Evolutionary conservation across 2,329 filamentous ascomycete genomes (phyloP).

Genomic region (Macroventuria anomochaeta): DNA sequence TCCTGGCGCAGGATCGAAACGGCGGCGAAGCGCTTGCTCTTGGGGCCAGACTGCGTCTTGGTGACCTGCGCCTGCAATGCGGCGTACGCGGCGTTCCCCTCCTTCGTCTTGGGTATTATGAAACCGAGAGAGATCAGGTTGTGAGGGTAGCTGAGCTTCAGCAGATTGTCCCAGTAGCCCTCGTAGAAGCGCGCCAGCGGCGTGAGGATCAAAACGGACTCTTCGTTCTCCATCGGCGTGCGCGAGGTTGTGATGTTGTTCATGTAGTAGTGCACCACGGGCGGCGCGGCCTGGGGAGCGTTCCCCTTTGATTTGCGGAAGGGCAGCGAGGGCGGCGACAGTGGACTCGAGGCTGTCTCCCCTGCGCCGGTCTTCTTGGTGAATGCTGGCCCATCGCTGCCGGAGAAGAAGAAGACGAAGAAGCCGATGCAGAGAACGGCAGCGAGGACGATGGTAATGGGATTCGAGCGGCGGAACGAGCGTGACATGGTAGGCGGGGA

Average conservation of each 20-base stretch:
- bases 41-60: constrained; percentile 82
- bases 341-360: constrained; percentile 69
- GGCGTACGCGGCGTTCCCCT: constrained; percentile 85
- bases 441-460: constrained; percentile 76
- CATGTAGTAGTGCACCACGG: constrained; percentile 90
- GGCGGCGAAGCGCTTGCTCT: constrained; percentile 84
- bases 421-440: constrained; percentile 70
- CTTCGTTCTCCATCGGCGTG: constrained; percentile 77
- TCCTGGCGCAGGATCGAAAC: constrained; percentile 96
- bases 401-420: constrained; percentile 68
- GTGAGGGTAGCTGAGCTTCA: constrained; percentile 85
- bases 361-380: constrained; percentile 57
- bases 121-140: constrained; percentile 94
- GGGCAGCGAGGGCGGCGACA: constrained; percentile 76
- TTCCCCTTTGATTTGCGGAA: constrained; percentile 71
- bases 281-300: constrained; percentile 69
- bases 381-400: constrained; percentile 60
- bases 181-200: constrained; percentile 93
- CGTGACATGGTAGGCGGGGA: constrained; percentile 62
- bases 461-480: constrained; percentile 78
- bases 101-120: constrained; percentile 91
- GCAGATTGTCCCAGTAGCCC: constrained; percentile 92
- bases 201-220: constrained; percentile 89
- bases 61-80: constrained; percentile 84
- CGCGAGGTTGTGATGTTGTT: constrained; percentile 89